These are phyloP conservation scores for Amphibolis antarctica DNA, from an alignment of 106 monocot species.

Conservation along the genomic window DNA sequence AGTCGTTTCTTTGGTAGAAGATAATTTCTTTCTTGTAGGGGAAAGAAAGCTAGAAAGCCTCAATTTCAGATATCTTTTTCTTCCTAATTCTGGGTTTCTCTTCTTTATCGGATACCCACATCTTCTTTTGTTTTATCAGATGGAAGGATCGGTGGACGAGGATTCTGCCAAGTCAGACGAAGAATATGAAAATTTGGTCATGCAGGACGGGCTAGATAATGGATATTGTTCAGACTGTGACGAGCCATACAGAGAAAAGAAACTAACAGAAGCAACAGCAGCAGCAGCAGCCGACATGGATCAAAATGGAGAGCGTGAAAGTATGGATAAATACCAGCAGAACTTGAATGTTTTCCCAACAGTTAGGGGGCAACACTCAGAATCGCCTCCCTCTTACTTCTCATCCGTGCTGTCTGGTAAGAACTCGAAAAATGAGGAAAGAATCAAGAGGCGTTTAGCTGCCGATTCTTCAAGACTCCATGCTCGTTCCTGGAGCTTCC, in stretches of 20 bases:
- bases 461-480: conserved; percentile 34
- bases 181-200: conserved; percentile 80
- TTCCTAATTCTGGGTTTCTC: neutral
- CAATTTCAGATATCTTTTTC: too few relatives aligned
- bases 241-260: conserved; percentile 9
- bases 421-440: conserved; percentile 3
- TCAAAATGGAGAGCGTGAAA: neutral
- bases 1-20: too few relatives aligned
- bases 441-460: conserved; percentile 36
- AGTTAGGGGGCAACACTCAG: conserved; percentile 9
- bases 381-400: conserved; percentile 8
- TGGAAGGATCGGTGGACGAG: conserved; percentile 93
- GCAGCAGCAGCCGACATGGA: neutral
- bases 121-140: conserved; percentile 16
- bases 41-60: too few relatives aligned
- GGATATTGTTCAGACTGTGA: conserved; percentile 53
- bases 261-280: neutral
- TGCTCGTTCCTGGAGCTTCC: conserved; percentile 3
- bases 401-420: neutral
- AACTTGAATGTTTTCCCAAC: conserved; percentile 26
- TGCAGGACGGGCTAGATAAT: conserved; percentile 44
- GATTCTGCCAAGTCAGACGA: conserved; percentile 85
- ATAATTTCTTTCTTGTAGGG: neutral
- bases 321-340: conserved; percentile 24
- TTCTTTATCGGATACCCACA: neutral